phyloP scores from a whole-genome alignment of 306 rosid genomes.

The Inga laurina region DNA sequence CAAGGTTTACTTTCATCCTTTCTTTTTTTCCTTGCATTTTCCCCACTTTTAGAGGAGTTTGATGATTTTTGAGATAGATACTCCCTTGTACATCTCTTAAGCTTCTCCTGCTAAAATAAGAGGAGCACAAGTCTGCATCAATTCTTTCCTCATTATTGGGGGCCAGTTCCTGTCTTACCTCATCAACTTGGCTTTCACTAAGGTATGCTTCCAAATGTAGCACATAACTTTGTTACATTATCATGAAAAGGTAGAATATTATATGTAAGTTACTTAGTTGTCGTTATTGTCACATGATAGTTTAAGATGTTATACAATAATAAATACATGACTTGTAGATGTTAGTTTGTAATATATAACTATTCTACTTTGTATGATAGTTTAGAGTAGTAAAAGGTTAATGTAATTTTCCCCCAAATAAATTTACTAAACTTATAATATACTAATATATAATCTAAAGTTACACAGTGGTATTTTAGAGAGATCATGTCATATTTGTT shows the following conservation, averaged over 20 bases:
- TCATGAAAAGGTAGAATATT: neutral
- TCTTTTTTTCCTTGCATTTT: too few species aligned
- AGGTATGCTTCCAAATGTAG: slow-evolving; percentile 34
- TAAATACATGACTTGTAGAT: neutral
- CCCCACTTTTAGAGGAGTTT: too few species aligned
- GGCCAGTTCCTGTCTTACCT: slow-evolving; percentile 85
- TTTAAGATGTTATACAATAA: neutral
- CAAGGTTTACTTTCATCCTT: too few species aligned
- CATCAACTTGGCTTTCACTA: slow-evolving; percentile 76
- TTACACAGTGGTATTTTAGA: too few species aligned
- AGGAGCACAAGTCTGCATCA: slow-evolving; percentile 80
- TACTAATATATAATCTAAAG: too few species aligned
- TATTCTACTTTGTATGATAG: too few species aligned
- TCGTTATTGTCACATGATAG: neutral
- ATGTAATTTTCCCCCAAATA: too few species aligned
- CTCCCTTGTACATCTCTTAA: slow-evolving; percentile 89
- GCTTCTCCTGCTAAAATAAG: slow-evolving; percentile 79
- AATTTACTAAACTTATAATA: too few species aligned
- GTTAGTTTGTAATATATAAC: neutral
- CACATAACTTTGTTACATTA: neutral
- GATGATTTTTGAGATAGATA: neutral
- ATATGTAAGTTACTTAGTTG: neutral
- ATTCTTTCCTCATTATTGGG: slow-evolving; percentile 69
- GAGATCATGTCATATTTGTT: too few species aligned
- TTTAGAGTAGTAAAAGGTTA: too few species aligned